Evolutionary conservation across 2,329 filamentous ascomycete species (phyloP).

Genomic region (Colletotrichum sp.): DNA sequence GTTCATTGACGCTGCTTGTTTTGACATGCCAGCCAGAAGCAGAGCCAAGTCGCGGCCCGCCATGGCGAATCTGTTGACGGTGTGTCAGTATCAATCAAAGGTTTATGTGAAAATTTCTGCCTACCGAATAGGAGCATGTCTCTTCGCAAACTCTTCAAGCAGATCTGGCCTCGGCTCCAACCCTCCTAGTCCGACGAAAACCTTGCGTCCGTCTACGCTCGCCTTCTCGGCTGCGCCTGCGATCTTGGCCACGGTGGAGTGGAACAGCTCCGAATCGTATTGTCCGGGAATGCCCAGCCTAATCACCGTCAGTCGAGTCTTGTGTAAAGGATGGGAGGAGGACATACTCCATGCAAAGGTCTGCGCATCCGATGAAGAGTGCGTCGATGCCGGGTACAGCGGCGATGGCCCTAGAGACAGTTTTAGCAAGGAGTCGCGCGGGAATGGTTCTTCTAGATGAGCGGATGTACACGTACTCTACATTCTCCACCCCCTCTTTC

Average conservation of each 20-base stretch:
- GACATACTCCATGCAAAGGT: slow-evolving; percentile 5
- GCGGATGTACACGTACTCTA: not conserved
- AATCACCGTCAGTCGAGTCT: not conserved
- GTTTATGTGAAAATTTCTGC: not conserved
- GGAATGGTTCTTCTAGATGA: too few species aligned
- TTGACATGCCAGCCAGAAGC: slow-evolving; percentile 1
- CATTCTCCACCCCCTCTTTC: not conserved
- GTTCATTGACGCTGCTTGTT: slow-evolving; percentile 3
- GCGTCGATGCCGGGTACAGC: slow-evolving; percentile 1
- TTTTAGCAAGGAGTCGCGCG: too few species aligned
- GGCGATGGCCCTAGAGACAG: not conserved
- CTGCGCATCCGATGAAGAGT: slow-evolving; percentile 7
- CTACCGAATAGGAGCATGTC: not conserved
- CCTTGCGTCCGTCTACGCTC: not conserved
- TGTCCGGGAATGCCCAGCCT: slow-evolving; percentile 1
- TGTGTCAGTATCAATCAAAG: not conserved
- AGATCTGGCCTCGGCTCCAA: slow-evolving; percentile 9
- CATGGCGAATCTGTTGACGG: not conserved
- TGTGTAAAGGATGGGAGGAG: not conserved
- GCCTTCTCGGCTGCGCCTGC: not conserved
- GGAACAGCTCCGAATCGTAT: not conserved
- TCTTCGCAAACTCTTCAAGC: not conserved
- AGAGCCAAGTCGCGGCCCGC: slow-evolving; percentile 1
- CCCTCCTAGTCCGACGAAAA: not conserved
- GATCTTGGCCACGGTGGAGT: not conserved